Base-by-base conservation (phyloP, 495 filamentous ascomycete genomes). In the Pseudomonodictys pantanalensis region DNA sequence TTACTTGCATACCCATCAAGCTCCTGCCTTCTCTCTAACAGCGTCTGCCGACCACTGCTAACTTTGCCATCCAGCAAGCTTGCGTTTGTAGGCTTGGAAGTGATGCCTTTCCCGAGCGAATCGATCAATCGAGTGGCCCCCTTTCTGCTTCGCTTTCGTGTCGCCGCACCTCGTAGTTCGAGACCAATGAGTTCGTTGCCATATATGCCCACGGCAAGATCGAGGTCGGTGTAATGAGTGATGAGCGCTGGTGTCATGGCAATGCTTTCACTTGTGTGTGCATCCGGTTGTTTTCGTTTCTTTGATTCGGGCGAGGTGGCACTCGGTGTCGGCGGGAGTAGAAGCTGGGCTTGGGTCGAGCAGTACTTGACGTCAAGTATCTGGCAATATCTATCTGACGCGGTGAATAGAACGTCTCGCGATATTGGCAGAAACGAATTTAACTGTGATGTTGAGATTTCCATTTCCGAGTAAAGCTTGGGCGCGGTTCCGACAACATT, bases 401-500 rank as follows among this genome's bases (percentile, higher is more conserved):
- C 47, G 1, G 63, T 52, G 29, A 76, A 45, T 4, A 71, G 7
- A 11, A 70, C 33, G 2, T 66, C 56, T 23, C 64, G 44, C 2
- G 70, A 71, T 11, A 75, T 56, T 15, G 80, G 74, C 6, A 85
- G 65, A 50, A 85, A 82, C 29, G 68, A 71, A 18, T 48, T 22
- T 8, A 67, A 29, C 4, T 22, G 29, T 0, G 30, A 28, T 9
- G 23, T 29, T 0, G 46, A 23, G 23, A 56, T 12, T 2, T 45
- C 22, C 2, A 72, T 24, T 33, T 69, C 47, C 9, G 65, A 68
- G 25, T 15, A 33, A 20, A 69, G 18, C 10, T 54, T 76, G 1
- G 81, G 80, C 10, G 79, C 70, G 15, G 76, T 76, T 11, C 74
- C 69, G 39, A 68, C 60, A 28, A 88, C 67, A 47, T 82, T 75